Evolutionary conservation across 352 stramenopile species (phyloP).

Genomic region (Globisporangium iwayamae): DNA sequence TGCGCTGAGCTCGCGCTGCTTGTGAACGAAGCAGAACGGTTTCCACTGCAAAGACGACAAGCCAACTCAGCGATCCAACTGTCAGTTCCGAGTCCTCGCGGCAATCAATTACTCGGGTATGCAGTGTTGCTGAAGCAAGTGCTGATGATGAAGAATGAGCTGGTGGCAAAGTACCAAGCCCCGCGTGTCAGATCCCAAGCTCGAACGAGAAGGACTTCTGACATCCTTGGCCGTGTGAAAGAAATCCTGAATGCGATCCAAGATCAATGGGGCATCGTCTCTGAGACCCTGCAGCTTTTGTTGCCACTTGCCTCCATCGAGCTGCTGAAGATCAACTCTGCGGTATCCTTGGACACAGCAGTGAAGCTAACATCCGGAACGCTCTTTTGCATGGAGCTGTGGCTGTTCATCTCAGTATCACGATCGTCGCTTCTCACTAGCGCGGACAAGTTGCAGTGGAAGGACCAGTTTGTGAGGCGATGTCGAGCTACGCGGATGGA

Average conservation of each 20-base stretch:
- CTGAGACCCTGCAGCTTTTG: conserved; percentile 3
- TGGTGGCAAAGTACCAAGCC: not conserved
- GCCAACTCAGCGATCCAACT: not conserved
- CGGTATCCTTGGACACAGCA: not conserved
- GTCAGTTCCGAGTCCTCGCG: not conserved
- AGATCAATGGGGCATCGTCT: not conserved
- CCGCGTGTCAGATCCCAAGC: not conserved
- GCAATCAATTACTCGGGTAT: not conserved
- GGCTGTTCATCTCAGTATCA: conserved; percentile 6
- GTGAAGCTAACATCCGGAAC: conserved; percentile 9
- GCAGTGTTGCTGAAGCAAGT: conserved; percentile 16
- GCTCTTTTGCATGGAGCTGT: conserved; percentile 17
- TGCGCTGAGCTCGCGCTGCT: conserved; percentile 16
- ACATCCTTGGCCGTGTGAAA: not conserved
- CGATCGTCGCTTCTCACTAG: conserved; percentile 2
- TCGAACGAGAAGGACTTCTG: not conserved
- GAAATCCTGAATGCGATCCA: conserved; percentile 1
- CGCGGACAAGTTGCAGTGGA: conserved; percentile 1
- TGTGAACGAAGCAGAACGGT: conserved; percentile 10
- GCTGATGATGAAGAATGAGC: conserved; percentile 1
- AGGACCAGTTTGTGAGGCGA: conserved; percentile 1
- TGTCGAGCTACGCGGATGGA: not conserved
- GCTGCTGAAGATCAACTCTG: not conserved
- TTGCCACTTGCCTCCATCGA: conserved; percentile 8
- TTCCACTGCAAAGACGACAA: not conserved